Conservation (phyloP, 2,329 filamentous ascomycete species). For the Diaporthe sp. region DNA sequence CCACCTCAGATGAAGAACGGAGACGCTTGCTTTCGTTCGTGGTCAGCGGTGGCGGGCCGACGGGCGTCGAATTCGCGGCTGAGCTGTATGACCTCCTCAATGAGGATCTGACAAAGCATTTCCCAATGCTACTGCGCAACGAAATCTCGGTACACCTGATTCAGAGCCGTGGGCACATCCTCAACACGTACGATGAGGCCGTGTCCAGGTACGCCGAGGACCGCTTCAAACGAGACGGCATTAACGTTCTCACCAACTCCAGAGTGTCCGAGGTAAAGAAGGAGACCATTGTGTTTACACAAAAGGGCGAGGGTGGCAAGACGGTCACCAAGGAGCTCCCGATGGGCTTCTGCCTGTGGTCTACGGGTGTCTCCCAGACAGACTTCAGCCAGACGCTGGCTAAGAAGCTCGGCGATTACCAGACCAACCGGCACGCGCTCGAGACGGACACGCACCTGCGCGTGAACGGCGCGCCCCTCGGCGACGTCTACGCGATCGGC, state of each 20-base stretch:
- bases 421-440: slow-evolving; percentile 91
- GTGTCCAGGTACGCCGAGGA: slow-evolving; percentile 93
- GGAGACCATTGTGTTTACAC: slow-evolving; percentile 90
- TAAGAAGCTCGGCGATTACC: slow-evolving; percentile 79
- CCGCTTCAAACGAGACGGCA: slow-evolving; percentile 89
- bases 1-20: slow-evolving; percentile 89
- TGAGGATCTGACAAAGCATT: slow-evolving; percentile 87
- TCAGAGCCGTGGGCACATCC: slow-evolving; percentile 92
- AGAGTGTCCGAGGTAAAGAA: slow-evolving; percentile 89
- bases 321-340: slow-evolving; percentile 92
- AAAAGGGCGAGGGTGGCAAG: slow-evolving; percentile 81
- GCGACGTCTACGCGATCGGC: slow-evolving; percentile 96
- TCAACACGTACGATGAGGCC: slow-evolving; percentile 98
- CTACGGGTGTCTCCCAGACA: slow-evolving; percentile 92
- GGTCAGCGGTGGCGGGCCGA: slow-evolving; percentile 94
- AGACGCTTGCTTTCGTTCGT: slow-evolving; percentile 92
- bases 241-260: slow-evolving; percentile 93
- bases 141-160: slow-evolving; percentile 98
- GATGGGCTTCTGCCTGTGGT: slow-evolving; percentile 97
- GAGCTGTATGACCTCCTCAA: slow-evolving; percentile 97
- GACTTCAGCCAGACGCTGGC: slow-evolving; percentile 84
- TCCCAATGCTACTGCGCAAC: slow-evolving; percentile 92
- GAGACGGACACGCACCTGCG: slow-evolving; percentile 96
- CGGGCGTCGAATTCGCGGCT: slow-evolving; percentile 96
- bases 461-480: slow-evolving; percentile 87